Evolutionary conservation across 495 filamentous ascomycete genomes (phyloP).

Genomic region (Podospora pseudopauciseta): DNA sequence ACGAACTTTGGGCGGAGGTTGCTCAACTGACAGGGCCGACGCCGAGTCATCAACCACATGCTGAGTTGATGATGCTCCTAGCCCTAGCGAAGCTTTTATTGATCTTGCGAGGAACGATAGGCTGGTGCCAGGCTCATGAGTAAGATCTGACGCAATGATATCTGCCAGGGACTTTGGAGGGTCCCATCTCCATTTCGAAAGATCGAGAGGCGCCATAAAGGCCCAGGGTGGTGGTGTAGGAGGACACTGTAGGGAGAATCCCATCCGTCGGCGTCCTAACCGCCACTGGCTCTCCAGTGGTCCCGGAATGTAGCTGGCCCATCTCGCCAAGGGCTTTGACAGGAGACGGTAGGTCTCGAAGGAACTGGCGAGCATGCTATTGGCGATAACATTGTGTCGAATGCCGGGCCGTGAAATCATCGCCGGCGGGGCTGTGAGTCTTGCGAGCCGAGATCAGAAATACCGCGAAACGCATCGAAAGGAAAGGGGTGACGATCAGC

Average conservation of each 20-base stretch:
- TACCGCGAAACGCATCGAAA: neutral
- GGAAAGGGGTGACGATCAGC: neutral
- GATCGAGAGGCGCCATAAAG: conserved; percentile 35
- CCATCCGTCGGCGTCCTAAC: conserved; percentile 50
- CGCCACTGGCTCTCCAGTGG: conserved; percentile 52
- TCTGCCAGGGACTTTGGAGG: conserved; percentile 33
- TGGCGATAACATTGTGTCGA: neutral
- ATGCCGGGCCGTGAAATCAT: conserved; percentile 39
- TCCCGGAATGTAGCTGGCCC: conserved; percentile 37
- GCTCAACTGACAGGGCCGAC: neutral
- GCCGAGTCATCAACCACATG: neutral
- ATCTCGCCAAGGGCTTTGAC: conserved; percentile 40
- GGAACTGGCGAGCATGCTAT: conserved; percentile 39
- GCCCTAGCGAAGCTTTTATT: neutral
- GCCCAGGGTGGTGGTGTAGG: conserved; percentile 40
- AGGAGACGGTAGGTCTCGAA: conserved; percentile 32
- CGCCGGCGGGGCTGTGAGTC: conserved; percentile 11
- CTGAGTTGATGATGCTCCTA: neutral
- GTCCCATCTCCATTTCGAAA: conserved; percentile 49
- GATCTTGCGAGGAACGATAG: neutral
- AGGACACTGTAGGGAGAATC: conserved; percentile 35
- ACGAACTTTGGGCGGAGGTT: neutral
- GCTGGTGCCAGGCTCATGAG: neutral
- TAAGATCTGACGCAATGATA: neutral
- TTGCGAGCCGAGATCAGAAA: neutral